Base-by-base conservation (phyloP, 768 basidiomycete genomes). In the Suillus spraguei region DNA sequence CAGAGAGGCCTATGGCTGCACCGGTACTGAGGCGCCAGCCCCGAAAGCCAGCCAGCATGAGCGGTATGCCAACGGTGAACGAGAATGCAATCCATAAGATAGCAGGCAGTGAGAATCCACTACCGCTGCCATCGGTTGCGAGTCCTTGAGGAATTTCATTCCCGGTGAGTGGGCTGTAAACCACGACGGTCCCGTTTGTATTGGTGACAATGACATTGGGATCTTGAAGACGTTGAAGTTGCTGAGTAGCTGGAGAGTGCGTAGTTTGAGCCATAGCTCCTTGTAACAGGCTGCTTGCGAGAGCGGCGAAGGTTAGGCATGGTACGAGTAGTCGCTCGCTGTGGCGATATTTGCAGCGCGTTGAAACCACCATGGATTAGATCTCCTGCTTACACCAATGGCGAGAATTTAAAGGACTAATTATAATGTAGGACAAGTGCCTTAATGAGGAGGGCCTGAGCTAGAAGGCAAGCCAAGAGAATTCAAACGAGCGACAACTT, bases 81-180 rank as follows among this genome's bases (percentile, higher is more conserved):
- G 78, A 80, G 65, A 85, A 87, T 9, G 68, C 76, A 10, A 88
- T 80, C 89, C 89, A 90, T 22, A 89, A 67, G 14, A 87, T 52
- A 1, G 87, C 85, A 28, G 85, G 73, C 2, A 76, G 62, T 54
- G 80, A 77, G 66, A 84, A 84, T 39, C 73, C 78, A 9, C 75
- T 73, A 7, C 89, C 88, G 36, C 82, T 78, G 9, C 87, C 89
- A 68, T 90, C 89, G 2, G 85, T 78, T 3, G 83, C 88, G 5
- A 77, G 62, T 0, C 83, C 84, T 71, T 90, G 89, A 6, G 81
- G 75, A 10, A 88, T 78, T 32, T 71, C 63, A 56, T 75, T 67
- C n/a, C 74, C 73, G 0, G 85, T 83, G 32, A 52, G 36, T 7
- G 84, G 73, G 65, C 85, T 78, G 66, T 84, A 77, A 20, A 87